A percentile compares a stretch with the other conserved stretches of the same genome.
These are phyloP conservation scores for Russula vinacea DNA, from an alignment of 768 basidiomycete species.

Conservation along the genomic window DNA sequence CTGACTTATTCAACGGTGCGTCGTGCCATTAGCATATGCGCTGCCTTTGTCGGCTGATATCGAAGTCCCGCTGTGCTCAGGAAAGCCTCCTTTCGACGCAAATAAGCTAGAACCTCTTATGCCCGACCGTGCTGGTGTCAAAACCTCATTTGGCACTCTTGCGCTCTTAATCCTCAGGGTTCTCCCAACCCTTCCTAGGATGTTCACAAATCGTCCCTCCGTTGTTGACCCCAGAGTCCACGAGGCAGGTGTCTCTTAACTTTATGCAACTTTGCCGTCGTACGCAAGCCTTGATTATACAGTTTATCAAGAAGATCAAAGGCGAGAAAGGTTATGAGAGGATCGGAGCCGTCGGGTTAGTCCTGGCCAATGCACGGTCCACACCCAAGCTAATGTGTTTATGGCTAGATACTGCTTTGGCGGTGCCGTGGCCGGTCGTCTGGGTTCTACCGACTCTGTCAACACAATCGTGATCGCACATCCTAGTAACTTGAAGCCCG, in stretches of 20 bases:
- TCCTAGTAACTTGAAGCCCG: slow-evolving; percentile 37
- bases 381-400: neutral
- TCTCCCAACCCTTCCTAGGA: slow-evolving; percentile 29
- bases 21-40: neutral
- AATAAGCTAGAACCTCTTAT: slow-evolving; percentile 35
- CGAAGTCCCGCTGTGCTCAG: slow-evolving; percentile 20
- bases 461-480: slow-evolving; percentile 44
- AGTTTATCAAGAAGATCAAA: slow-evolving; percentile 42
- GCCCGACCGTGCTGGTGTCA: slow-evolving; percentile 36
- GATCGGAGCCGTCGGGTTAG: slow-evolving; percentile 46
- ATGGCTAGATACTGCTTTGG: slow-evolving; percentile 42
- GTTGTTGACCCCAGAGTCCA: slow-evolving; percentile 34
- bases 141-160: slow-evolving; percentile 27
- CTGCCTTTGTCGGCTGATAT: neutral
- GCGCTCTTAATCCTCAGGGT: slow-evolving; percentile 29
- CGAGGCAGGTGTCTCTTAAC: slow-evolving; percentile 28
- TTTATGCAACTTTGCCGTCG: neutral
- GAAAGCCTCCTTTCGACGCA: slow-evolving; percentile 34
- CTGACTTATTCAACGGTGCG: slow-evolving; percentile 57
- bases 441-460: slow-evolving; percentile 37
- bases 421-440: slow-evolving; percentile 35
- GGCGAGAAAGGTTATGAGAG: slow-evolving; percentile 41
- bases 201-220: slow-evolving; percentile 33
- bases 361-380: neutral
- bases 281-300: neutral